phyloP scores from a whole-genome alignment of 2,329 filamentous ascomycete genomes.

The Scorias spongiosa region DNA sequence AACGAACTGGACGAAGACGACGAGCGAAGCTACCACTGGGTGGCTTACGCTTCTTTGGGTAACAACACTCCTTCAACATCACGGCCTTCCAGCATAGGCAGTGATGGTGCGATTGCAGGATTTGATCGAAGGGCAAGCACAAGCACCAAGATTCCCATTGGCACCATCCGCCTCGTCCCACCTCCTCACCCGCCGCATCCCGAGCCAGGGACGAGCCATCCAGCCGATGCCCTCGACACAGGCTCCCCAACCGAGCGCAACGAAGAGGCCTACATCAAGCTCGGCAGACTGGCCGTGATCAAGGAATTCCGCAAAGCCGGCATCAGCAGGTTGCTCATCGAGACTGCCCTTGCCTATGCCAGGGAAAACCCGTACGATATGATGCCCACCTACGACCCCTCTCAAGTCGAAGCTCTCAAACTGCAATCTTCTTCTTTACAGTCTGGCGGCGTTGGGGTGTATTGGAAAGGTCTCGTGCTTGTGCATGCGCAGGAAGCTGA shows the following conservation, averaged over 20 bases:
- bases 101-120: slow-evolving; percentile 5
- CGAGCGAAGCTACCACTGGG: slow-evolving; percentile 66
- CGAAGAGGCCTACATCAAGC: slow-evolving; percentile 63
- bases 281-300: slow-evolving; percentile 63
- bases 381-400: slow-evolving; percentile 20
- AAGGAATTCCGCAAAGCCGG: slow-evolving; percentile 29
- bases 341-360: slow-evolving; percentile 54
- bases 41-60: slow-evolving; percentile 55
- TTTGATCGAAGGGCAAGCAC: slow-evolving; percentile 23
- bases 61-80: slow-evolving; percentile 25
- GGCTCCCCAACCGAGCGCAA: slow-evolving; percentile 28
- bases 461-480: slow-evolving; percentile 62
- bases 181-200: slow-evolving; percentile 45
- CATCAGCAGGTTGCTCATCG: slow-evolving; percentile 52
- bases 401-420: slow-evolving; percentile 18
- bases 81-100: slow-evolving; percentile 17
- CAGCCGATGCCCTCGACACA: slow-evolving; percentile 11
- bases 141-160: slow-evolving; percentile 43
- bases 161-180: slow-evolving; percentile 65
- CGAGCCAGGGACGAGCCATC: slow-evolving; percentile 3
- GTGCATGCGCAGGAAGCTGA: slow-evolving; percentile 56
- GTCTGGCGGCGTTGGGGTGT: slow-evolving; percentile 22
- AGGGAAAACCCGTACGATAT: slow-evolving; percentile 38
- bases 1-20: slow-evolving; percentile 76
- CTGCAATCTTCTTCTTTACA: slow-evolving; percentile 3